phyloP scores from a whole-genome alignment of 768 basidiomycete species.

The Amanita rubescens region DNA sequence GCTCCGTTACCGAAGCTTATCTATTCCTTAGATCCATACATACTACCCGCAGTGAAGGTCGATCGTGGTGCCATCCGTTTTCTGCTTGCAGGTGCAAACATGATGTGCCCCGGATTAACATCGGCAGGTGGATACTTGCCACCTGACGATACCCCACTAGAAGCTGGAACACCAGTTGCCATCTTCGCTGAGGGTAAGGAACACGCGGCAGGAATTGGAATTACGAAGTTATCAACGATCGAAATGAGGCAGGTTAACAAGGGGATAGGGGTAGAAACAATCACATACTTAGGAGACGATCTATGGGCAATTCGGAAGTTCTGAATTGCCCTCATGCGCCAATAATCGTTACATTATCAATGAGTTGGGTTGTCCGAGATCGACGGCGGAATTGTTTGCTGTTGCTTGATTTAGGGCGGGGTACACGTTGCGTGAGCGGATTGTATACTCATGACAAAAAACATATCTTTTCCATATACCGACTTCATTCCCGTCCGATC shows the following conservation, averaged over 20 bases:
- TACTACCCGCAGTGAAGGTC: conserved; percentile 82
- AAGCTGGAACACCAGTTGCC: conserved; percentile 74
- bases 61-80: conserved; percentile 99
- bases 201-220: conserved; percentile 79
- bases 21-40: conserved; percentile 65
- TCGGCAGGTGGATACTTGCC: conserved; percentile 88
- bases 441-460: background rate
- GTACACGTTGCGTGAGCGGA: background rate
- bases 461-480: conserved; percentile 36
- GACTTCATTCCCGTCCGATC: conserved; percentile 44
- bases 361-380: too few species aligned
- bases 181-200: conserved; percentile 96
- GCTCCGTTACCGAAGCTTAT: conserved; percentile 4
- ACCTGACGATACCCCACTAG: conserved; percentile 56
- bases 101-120: conserved; percentile 97
- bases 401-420: background rate
- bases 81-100: conserved; percentile 85
- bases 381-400: conserved; percentile 1
- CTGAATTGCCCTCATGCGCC: conserved; percentile 23
- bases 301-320: conserved; percentile 67
- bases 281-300: conserved; percentile 85
- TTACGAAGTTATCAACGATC: conserved; percentile 76
- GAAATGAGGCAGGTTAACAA: conserved; percentile 90
- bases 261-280: conserved; percentile 81
- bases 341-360: background rate